Conservation (phyloP, 2,329 filamentous ascomycete genomes). For the Catunica adiposa region DNA sequence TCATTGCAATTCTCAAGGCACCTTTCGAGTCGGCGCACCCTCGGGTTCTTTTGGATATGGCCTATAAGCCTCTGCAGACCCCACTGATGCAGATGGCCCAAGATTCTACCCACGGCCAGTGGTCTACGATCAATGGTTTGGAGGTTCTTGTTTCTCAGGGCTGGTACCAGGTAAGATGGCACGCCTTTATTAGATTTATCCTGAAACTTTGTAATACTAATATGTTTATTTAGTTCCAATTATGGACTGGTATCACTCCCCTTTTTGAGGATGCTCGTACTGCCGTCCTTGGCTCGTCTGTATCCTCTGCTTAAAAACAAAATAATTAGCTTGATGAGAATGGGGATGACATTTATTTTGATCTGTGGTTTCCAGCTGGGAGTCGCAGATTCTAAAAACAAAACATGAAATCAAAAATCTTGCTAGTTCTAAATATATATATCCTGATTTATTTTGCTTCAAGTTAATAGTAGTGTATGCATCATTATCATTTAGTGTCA, state of each 20-base stretch:
- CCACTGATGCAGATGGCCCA: conserved; percentile 70
- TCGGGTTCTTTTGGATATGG: conserved; percentile 76
- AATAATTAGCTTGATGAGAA: neutral
- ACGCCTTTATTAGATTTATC: too few relatives aligned
- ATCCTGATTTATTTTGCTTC: too few relatives aligned
- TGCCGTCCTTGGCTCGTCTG: conserved; percentile 31
- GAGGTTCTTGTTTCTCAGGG: conserved; percentile 83
- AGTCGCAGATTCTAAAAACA: neutral
- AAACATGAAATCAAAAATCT: neutral
- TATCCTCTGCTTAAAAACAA: neutral
- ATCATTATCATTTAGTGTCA: too few relatives aligned
- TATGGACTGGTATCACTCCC: conserved; percentile 70
- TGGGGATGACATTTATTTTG: neutral
- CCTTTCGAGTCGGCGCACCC: conserved; percentile 23
- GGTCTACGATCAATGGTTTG: conserved; percentile 70
- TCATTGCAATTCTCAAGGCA: conserved; percentile 20
- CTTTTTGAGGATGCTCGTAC: conserved; percentile 52
- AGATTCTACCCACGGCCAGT: conserved; percentile 40
- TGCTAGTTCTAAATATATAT: neutral
- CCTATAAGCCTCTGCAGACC: conserved; percentile 78
- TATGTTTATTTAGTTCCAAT: conserved; percentile 42
- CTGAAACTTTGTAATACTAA: neutral
- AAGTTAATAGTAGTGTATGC: too few relatives aligned
- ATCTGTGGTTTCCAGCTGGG: neutral
- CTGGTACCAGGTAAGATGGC: conserved; percentile 53